Evolutionary conservation across 225 moss, liverwort and hornwort genomes (phyloP), one percentile per base, ranked within the genome.

Genomic region (Marchantia paleacea): DNA sequence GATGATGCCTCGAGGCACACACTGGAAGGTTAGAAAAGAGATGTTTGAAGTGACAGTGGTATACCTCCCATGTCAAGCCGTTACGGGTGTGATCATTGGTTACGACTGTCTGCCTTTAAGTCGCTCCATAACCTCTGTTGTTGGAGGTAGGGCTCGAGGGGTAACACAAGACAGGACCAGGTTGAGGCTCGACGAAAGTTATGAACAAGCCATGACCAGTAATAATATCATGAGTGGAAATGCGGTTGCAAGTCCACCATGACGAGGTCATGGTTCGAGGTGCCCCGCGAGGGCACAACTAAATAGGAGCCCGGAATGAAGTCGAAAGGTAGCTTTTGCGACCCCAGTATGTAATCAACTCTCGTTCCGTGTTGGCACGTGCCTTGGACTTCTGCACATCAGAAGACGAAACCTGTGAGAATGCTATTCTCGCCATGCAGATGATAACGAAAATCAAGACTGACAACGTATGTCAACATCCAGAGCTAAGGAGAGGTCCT

Each of bases 291-390:
- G 16, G 85, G 81, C 26, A 88, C 70, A 6, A 88, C 85, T 12
- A 83, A 85, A 75, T 88, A 88, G 5, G 88, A 85, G 28, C 88
- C 88, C 7, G 88, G 85, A 29, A 88, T 85, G 75, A 85, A 88
- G 68, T 88, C 77, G 14, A 81, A 85, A 28, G 85, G 83, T 11
- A 88, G 85, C 67, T 88, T 83, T 19, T 80, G 30, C 24, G 88
- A 88, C 49, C 88, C 85, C 55, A 88, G 55, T 19, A 88, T 88
- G 75, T 88, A 88, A 61, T 88, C 88, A 12, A 88, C 81, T 52
- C 88, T 83, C 3, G 88, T 88, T 16, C 85, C 85, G n/a, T 88
- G 80, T 69, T 80, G 80, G 39, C 88, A 88, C 7, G 88, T 88
- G 47, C 83, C 88, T 72, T 88, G 74, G 7, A 81, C 85, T 39